phyloP scores from a whole-genome alignment of 331 rosid genomes.

The Arachis monticola region DNA sequence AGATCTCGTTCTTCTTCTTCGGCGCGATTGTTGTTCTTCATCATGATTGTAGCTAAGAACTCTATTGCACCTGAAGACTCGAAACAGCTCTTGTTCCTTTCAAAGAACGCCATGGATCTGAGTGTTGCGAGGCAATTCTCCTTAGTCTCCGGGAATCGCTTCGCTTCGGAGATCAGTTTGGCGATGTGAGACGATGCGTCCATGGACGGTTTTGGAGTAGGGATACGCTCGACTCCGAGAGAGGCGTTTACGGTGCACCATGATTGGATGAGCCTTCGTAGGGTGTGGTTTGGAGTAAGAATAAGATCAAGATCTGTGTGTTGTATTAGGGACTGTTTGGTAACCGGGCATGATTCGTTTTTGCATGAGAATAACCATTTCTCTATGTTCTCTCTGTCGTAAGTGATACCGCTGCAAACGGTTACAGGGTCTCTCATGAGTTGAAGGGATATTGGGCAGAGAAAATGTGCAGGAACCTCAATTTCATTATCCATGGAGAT shows the following conservation, averaged over 20 bases:
- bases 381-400: conserved; percentile 78
- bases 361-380: conserved; percentile 68
- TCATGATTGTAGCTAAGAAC: conserved; percentile 53
- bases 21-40: conserved; percentile 19
- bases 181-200: conserved; percentile 53
- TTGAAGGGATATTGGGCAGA: conserved; percentile 84
- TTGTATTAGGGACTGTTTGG: conserved; percentile 50
- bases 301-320: conserved; percentile 47
- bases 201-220: conserved; percentile 70
- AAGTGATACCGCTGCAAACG: conserved; percentile 74
- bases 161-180: conserved; percentile 59
- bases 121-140: conserved; percentile 57
- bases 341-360: conserved; percentile 65
- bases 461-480: conserved; percentile 68
- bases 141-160: conserved; percentile 44
- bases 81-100: conserved; percentile 52
- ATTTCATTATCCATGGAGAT: conserved; percentile 49
- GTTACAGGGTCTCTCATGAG: conserved; percentile 90
- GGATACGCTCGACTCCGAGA: conserved; percentile 65
- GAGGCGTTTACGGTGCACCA: conserved; percentile 83
- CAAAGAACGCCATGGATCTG: conserved; percentile 58
- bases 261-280: conserved; percentile 82
- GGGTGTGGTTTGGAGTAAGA: conserved; percentile 86
- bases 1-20: conserved; percentile 24
- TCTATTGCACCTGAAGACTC: conserved; percentile 62